Percentiles rank a stretch among this genome's conserved stretches.
phyloP scores from a whole-genome alignment of 345 rosid genomes.

The Lumnitzera littorea region DNA sequence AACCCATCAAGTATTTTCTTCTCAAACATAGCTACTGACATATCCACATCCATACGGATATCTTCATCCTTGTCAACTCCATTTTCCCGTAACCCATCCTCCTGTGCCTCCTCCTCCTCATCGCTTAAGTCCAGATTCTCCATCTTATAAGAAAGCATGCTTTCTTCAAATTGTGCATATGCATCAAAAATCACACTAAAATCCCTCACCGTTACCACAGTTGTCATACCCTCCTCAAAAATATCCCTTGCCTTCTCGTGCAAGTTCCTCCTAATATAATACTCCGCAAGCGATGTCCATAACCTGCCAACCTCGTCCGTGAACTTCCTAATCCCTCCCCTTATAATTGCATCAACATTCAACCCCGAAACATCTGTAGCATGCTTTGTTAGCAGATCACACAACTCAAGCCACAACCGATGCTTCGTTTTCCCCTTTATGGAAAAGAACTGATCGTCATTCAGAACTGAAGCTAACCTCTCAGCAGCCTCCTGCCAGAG shows the following conservation, averaged over 20 bases:
- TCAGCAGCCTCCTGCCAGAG: slow-evolving; percentile 95
- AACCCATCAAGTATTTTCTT: slow-evolving; percentile 73
- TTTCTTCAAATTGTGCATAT: slow-evolving; percentile 75
- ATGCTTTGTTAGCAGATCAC: slow-evolving; percentile 75
- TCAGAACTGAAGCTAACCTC: slow-evolving; percentile 81
- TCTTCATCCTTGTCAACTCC: slow-evolving; percentile 55
- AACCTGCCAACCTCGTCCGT: slow-evolving; percentile 87
- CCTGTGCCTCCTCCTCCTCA: slow-evolving; percentile 44
- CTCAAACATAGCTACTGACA: slow-evolving; percentile 53
- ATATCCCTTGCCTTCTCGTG: slow-evolving; percentile 91
- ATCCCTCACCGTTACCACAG: slow-evolving; percentile 88
- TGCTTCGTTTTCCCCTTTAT: slow-evolving; percentile 91
- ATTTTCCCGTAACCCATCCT: slow-evolving; percentile 28
- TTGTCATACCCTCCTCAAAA: slow-evolving; percentile 94
- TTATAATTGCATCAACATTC: slow-evolving; percentile 87
- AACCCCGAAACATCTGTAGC: slow-evolving; percentile 82
- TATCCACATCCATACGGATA: slow-evolving; percentile 47
- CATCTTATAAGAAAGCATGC: slow-evolving; percentile 65
- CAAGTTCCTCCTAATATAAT: slow-evolving; percentile 76
- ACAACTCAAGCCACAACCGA: slow-evolving; percentile 83
- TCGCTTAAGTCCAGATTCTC: slow-evolving; percentile 55
- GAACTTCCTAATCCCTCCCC: slow-evolving; percentile 94
- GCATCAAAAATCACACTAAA: slow-evolving; percentile 92
- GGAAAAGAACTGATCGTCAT: slow-evolving; percentile 75
- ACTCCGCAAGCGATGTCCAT: slow-evolving; percentile 97